Percentiles rank a stretch among this genome's conserved stretches.
Conservation (phyloP, 805 yeast species). For the Metschnikowia dekortorum region DNA sequence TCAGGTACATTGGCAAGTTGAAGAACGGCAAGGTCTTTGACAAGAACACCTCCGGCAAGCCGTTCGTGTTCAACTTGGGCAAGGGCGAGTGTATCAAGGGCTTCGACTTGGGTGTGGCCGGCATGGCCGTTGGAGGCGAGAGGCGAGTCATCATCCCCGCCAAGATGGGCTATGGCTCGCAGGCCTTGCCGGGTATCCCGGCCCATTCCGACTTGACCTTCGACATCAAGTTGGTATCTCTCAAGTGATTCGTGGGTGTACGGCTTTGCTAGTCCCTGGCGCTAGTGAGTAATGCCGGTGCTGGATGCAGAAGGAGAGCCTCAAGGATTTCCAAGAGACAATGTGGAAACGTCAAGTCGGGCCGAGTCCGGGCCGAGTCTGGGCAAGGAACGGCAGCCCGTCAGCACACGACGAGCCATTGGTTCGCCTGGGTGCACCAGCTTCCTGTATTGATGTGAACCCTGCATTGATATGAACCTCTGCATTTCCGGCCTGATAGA, state of each 20-base stretch:
- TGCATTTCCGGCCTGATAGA: too few relatives aligned
- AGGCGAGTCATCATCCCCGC: slow-evolving; percentile 96
- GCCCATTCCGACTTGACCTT: slow-evolving; percentile 95
- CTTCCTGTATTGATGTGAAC: too few relatives aligned
- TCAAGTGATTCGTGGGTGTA: slow-evolving; percentile 51
- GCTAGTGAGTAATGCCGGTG: too few relatives aligned
- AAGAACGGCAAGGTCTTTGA: slow-evolving; percentile 95
- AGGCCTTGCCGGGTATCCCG: slow-evolving; percentile 94
- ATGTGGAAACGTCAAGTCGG: too few relatives aligned
- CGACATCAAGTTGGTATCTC: slow-evolving; percentile 88
- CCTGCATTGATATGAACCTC: too few relatives aligned
- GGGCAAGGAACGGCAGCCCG: too few relatives aligned
- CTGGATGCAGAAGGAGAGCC: too few relatives aligned
- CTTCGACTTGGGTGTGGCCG: slow-evolving; percentile 97
- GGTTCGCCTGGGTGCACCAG: too few relatives aligned
- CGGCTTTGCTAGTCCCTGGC: too few relatives aligned
- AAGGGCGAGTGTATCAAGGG: slow-evolving; percentile 98
- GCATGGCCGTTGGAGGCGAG: slow-evolving; percentile 98
- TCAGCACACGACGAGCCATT: too few relatives aligned
- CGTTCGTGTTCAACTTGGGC: slow-evolving; percentile 86
- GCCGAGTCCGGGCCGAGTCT: too few relatives aligned
- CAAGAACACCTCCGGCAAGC: slow-evolving; percentile 96
- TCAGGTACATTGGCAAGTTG: slow-evolving; percentile 96
- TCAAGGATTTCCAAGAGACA: too few relatives aligned
- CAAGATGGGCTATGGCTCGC: slow-evolving; percentile 92